Conservation (phyloP, 345 rosid genomes). For the Erodium maritimum region DNA sequence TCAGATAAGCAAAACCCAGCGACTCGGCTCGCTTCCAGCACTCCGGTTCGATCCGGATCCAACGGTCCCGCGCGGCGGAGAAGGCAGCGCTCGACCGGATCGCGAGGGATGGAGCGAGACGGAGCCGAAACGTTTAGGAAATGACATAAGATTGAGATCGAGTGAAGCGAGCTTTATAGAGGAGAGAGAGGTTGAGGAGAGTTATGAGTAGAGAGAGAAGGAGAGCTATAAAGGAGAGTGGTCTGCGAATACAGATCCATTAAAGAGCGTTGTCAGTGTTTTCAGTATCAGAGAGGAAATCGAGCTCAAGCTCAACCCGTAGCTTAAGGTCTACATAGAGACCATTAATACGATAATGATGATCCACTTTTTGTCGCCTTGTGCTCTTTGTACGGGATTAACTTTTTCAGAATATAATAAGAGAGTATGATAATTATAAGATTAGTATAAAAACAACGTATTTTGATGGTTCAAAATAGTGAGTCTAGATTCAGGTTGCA, state of each 20-base stretch:
- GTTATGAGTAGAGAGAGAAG: slow-evolving; percentile 4
- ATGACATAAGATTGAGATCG: slow-evolving; percentile 30
- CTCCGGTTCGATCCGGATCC: slow-evolving; percentile 8
- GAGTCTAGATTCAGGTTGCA: too few relatives aligned
- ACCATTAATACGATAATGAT: too few relatives aligned
- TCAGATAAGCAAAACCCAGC: too few relatives aligned
- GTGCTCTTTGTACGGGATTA: too few relatives aligned
- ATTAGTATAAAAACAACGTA: too few relatives aligned
- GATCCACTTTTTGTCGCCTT: too few relatives aligned
- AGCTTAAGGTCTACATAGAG: too few relatives aligned
- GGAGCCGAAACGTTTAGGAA: slow-evolving; percentile 16
- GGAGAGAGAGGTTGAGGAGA: background rate
- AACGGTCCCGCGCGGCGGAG: slow-evolving; percentile 1
- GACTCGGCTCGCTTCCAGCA: background rate
- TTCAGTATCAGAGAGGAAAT: background rate
- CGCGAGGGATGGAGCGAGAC: slow-evolving; percentile 6
- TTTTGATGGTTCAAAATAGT: too few relatives aligned
- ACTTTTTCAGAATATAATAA: too few relatives aligned
- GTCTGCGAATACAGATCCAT: background rate
- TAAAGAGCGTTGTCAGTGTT: background rate
- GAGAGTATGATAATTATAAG: too few relatives aligned
- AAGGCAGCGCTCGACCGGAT: slow-evolving; percentile 35
- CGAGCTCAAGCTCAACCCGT: background rate
- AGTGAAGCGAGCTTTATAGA: background rate
- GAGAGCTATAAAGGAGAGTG: background rate